Base-by-base conservation (phyloP, 208 protist species). In the Naegleria lovaniensis region DNA sequence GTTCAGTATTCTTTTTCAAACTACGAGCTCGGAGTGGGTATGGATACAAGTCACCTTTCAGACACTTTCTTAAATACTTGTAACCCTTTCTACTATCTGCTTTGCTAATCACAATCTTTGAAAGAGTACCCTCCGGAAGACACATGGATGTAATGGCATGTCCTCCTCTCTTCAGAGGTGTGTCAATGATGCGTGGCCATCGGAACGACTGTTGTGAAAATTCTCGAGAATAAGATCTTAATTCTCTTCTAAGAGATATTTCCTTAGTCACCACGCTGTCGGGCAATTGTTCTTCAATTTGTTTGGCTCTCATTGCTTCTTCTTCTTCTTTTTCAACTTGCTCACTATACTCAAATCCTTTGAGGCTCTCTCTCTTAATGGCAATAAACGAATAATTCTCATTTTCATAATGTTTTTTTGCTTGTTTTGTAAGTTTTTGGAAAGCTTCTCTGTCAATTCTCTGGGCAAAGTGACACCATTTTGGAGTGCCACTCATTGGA, bases 381-480 rank as follows among this genome's bases (percentile, higher is more conserved):
- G 40, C 83, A 25, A 85, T 33, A 43, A 85, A 85, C 6, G 39
- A 51, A 29, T 43, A 85, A 25, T 85, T 85, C 48, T 85, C 83
- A 48, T 85, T 48, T 85, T 85, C 83, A 48, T 85, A 85, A 29
- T 85, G 83, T 48, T 40, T 85, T 25, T 16, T 85, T 7, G 33
- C 40, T 85, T 40, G 11, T 43, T 85, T 85, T 0, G 83, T 85
- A 16, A 85, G 13, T 41, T 59, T 90, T 76, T 90, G 87, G 87
- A 90, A 90, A 41, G 7, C 0, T 83, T 83, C 87, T 3, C 87
- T 39, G 5, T 76, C 43, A 0, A 90, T 29, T 76, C 87, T 39
- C 41, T 90, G 87, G 29, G 43, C 59, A 48, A 90, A 90, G 40
- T 90, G 58, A 83, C 87, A 90, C 59, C 67, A 90, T 51, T 51